Percentiles rank a stretch among this genome's conserved stretches.
Conservation (phyloP, 2,329 filamentous ascomycete species). For the Pseudogymnoascus sp. region DNA sequence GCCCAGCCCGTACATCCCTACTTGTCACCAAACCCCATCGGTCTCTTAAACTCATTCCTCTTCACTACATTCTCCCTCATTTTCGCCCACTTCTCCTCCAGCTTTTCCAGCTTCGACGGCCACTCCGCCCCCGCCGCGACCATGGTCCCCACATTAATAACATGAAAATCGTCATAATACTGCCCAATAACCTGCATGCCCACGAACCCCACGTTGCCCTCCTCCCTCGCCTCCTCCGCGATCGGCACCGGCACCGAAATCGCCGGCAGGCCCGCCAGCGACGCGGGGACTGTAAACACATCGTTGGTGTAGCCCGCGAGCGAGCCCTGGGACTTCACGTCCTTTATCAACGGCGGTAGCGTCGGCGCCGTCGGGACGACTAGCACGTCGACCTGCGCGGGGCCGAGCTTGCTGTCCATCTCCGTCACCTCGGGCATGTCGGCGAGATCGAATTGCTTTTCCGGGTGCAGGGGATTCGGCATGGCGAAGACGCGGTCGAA, state of each 20-base stretch:
- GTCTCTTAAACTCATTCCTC: not conserved
- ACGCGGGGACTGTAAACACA: constrained; percentile 91
- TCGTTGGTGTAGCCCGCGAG: constrained; percentile 87
- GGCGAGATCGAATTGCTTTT: constrained; percentile 47
- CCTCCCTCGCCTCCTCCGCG: constrained; percentile 24
- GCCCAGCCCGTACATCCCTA: not conserved
- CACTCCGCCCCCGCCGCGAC: not conserved
- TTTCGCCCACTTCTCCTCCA: constrained; percentile 13
- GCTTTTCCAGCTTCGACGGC: not conserved
- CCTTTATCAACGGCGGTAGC: constrained; percentile 55
- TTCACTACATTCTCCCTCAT: constrained; percentile 23
- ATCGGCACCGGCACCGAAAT: constrained; percentile 66
- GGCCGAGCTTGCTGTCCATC: constrained; percentile 45
- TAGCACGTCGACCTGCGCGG: constrained; percentile 70
- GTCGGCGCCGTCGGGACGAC: constrained; percentile 82
- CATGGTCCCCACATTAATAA: constrained; percentile 5
- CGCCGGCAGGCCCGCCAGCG: constrained; percentile 81
- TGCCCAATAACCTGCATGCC: constrained; percentile 71
- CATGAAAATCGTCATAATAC: constrained; percentile 56
- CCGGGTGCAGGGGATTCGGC: constrained; percentile 57
- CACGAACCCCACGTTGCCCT: constrained; percentile 34
- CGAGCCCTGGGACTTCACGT: constrained; percentile 46
- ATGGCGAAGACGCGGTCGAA: constrained; percentile 72
- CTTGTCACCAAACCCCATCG: not conserved
- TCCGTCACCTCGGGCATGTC: constrained; percentile 44